phyloP scores from a whole-genome alignment of 2,329 filamentous ascomycete genomes.

The Corinectria fuckeliana region DNA sequence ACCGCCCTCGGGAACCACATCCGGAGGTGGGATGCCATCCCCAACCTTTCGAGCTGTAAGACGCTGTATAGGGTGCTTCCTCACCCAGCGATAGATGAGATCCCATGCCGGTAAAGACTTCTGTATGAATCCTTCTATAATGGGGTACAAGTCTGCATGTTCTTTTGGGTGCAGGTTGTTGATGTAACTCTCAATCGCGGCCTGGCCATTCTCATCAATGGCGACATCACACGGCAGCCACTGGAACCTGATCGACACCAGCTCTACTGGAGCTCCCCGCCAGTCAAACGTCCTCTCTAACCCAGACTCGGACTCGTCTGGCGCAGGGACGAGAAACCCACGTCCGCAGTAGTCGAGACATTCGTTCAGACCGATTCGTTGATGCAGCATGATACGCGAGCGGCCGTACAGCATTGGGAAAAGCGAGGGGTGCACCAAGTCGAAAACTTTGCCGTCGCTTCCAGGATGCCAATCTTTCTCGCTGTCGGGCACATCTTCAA shows the following conservation, averaged over 20 bases:
- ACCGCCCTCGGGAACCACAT: too few species aligned
- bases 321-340: conserved; percentile 21
- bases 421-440: conserved; percentile 69
- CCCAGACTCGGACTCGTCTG: background rate
- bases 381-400: conserved; percentile 37
- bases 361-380: conserved; percentile 47
- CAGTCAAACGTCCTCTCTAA: conserved; percentile 14
- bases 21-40: too few species aligned
- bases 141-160: too few species aligned
- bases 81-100: conserved; percentile 41
- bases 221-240: conserved; percentile 60
- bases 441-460: conserved; percentile 61
- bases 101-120: conserved; percentile 55
- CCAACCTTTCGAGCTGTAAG: conserved; percentile 31
- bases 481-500: conserved; percentile 61
- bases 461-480: conserved; percentile 66
- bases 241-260: conserved; percentile 43
- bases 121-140: too few species aligned
- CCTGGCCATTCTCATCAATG: conserved; percentile 49
- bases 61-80: conserved; percentile 37
- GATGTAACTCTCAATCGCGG: conserved; percentile 56
- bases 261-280: too few species aligned
- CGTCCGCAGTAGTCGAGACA: conserved; percentile 45
- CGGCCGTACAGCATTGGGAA: conserved; percentile 64
- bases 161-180: conserved; percentile 63